Conservation (phyloP, 208 protist species). For the Leishmania arabica region DNA sequence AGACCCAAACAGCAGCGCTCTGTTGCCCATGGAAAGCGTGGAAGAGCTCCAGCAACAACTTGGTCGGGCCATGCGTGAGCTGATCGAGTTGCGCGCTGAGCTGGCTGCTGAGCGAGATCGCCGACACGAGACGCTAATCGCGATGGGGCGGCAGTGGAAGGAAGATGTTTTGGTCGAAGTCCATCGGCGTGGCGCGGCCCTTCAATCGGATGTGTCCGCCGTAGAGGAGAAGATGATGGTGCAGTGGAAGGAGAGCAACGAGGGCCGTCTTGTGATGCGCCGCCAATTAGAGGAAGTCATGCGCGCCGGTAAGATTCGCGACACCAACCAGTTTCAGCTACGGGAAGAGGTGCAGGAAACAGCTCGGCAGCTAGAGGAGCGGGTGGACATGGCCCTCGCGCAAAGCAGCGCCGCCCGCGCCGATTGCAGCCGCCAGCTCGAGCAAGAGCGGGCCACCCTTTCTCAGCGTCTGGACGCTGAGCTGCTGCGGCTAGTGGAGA, state of each 20-base stretch:
- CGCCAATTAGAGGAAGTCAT: constrained; percentile 56
- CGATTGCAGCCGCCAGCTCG: constrained; percentile 57
- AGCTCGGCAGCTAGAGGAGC: constrained; percentile 40
- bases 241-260: constrained; percentile 36
- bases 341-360: constrained; percentile 64
- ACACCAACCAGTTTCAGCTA: constrained; percentile 60
- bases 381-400: constrained; percentile 45
- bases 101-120: constrained; percentile 67
- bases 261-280: constrained; percentile 42
- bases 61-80: constrained; percentile 55
- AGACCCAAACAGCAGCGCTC: background rate
- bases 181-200: constrained; percentile 45
- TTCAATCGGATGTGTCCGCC: constrained; percentile 53
- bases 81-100: constrained; percentile 58
- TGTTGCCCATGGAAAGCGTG: background rate
- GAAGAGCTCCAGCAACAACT: constrained; percentile 67
- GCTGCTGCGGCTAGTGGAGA: constrained; percentile 67
- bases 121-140: constrained; percentile 50
- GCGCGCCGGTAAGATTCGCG: constrained; percentile 41
- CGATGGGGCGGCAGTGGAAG: constrained; percentile 72
- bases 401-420: constrained; percentile 55
- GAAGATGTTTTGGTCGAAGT: constrained; percentile 79
- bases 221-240: constrained; percentile 42
- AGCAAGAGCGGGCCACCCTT: constrained; percentile 59
- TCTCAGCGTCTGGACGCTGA: constrained; percentile 70